Conservation (phyloP, 257 asterid species). For the Solanum boliviense region DNA sequence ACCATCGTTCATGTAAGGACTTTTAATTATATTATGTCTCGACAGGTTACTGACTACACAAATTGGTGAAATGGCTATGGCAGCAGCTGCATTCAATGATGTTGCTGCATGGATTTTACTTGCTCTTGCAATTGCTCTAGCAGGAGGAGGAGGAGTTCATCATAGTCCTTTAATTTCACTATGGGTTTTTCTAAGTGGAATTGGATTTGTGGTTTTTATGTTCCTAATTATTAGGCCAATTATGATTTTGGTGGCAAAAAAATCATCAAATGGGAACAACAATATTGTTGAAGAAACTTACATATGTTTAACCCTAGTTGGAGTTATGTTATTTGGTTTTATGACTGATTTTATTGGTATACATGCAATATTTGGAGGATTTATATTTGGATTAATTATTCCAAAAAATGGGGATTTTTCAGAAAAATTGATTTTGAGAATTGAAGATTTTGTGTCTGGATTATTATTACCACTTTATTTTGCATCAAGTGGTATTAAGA, state of each 20-base stretch:
- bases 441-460: slow-evolving; percentile 58
- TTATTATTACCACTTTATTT: slow-evolving; percentile 51
- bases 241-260: slow-evolving; percentile 35
- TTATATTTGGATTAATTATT: slow-evolving; percentile 44
- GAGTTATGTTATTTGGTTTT: slow-evolving; percentile 50
- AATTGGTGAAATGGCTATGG: slow-evolving; percentile 59
- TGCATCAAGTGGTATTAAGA: slow-evolving; percentile 38
- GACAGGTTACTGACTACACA: slow-evolving; percentile 38
- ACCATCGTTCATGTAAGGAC: neutral
- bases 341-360: slow-evolving; percentile 56
- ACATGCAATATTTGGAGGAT: slow-evolving; percentile 55
- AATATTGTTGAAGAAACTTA: slow-evolving; percentile 30
- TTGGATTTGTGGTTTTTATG: slow-evolving; percentile 38
- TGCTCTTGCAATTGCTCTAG: slow-evolving; percentile 55
- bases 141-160: slow-evolving; percentile 19
- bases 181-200: slow-evolving; percentile 42
- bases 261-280: slow-evolving; percentile 19
- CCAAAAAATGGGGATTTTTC: slow-evolving; percentile 45
- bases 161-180: slow-evolving; percentile 33
- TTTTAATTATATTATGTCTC: neutral
- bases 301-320: slow-evolving; percentile 36
- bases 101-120: slow-evolving; percentile 59
- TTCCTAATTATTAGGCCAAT: slow-evolving; percentile 27
- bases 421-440: slow-evolving; percentile 21
- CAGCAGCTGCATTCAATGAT: slow-evolving; percentile 60